A percentile compares a stretch with the other conserved stretches of the same genome.
Evolutionary conservation across 106 monocot genomes (phyloP).

Genomic region (Allium sativum): DNA sequence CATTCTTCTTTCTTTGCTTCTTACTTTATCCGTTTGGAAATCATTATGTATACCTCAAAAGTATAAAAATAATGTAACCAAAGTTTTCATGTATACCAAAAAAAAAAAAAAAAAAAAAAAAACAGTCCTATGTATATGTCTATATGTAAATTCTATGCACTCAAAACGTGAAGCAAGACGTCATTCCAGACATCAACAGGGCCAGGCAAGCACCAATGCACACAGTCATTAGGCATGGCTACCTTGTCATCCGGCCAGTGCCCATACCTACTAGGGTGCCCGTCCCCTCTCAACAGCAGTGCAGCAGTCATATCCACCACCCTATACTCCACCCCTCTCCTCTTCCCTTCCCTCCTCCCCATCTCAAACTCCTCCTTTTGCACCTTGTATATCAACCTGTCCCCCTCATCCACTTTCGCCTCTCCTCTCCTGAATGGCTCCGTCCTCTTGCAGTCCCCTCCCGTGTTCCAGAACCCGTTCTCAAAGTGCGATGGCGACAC

Average conservation of each 20-base stretch:
- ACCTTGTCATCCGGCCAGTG: conserved; percentile 9
- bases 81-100: no score
- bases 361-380: conserved; percentile 2
- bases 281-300: conserved; percentile 12
- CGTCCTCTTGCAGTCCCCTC: conserved; percentile 11
- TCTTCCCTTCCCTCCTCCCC: conserved; percentile 7
- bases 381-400: conserved; percentile 1
- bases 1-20: no score
- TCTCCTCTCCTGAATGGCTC: conserved; percentile 2
- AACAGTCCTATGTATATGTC: no score
- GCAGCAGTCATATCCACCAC: conserved; percentile 14
- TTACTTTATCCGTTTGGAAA: no score
- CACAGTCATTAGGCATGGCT: conserved; percentile 23
- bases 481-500: conserved; percentile 18
- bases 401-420: background rate
- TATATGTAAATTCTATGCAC: background rate
- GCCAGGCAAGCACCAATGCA: conserved; percentile 28
- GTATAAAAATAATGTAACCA: no score
- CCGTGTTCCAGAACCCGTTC: conserved; percentile 14
- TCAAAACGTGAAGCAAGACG: conserved; percentile 1
- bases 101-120: no score
- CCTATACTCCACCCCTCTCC: conserved; percentile 6
- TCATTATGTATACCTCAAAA: no score
- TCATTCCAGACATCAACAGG: conserved; percentile 18
- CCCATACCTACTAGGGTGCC: conserved; percentile 16